Percentiles rank a stretch among this genome's conserved stretches.
Conservation (phyloP, 805 yeast species). For the Teunomyces gatunensis region DNA sequence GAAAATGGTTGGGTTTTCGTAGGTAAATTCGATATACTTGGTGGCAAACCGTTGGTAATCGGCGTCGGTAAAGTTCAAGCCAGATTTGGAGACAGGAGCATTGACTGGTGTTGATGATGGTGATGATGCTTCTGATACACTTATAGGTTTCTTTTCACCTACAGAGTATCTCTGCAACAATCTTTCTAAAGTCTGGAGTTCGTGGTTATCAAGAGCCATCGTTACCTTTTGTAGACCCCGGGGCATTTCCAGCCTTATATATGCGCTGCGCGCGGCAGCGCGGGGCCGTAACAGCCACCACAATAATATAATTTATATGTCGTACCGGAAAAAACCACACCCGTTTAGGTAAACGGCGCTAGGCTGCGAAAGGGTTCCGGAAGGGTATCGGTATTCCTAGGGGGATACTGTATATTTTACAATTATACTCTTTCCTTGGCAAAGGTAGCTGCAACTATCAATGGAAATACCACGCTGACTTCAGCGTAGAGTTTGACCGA, state of each 20-base stretch:
- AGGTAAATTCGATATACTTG: slow-evolving; percentile 70
- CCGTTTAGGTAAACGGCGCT: background rate
- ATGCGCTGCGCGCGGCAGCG: background rate
- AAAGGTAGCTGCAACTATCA: slow-evolving; percentile 96
- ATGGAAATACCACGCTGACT: slow-evolving; percentile 91
- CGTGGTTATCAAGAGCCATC: background rate
- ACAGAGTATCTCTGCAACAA: slow-evolving; percentile 3
- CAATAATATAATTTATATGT: background rate
- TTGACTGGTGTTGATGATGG: background rate
- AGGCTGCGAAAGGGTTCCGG: background rate
- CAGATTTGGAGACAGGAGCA: background rate
- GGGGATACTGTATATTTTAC: background rate
- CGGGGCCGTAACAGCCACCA: background rate
- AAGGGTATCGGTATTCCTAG: too few species aligned
- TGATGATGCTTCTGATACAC: background rate
- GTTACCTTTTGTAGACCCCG: background rate
- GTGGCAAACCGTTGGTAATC: slow-evolving; percentile 23
- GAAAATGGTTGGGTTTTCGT: slow-evolving; percentile 68
- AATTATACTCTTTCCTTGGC: slow-evolving; percentile 49
- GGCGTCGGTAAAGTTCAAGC: background rate
- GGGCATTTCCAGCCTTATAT: background rate
- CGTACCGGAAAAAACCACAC: background rate
- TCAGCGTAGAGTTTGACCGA: slow-evolving; percentile 93
- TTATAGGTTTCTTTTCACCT: background rate
- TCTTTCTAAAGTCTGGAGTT: slow-evolving; percentile 1